Conservation (phyloP, 208 protist species). For the Trypanosoma conorhini region DNA sequence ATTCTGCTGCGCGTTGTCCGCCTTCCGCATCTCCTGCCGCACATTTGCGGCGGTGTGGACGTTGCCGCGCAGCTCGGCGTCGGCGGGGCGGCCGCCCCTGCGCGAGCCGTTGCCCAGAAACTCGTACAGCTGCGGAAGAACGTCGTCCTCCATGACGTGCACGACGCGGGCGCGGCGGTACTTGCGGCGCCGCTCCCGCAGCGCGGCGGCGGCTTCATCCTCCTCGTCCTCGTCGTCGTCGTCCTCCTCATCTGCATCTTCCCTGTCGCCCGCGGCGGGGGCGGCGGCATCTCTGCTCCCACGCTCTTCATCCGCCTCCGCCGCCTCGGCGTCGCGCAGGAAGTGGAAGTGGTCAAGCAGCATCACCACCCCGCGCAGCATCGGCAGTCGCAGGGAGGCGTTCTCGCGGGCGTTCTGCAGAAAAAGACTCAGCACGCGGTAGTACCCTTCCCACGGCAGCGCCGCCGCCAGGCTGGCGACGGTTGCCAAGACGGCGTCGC, state of each 20-base stretch:
- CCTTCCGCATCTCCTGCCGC: constrained; percentile 59
- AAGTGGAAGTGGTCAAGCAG: constrained; percentile 88
- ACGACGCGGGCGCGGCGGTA: constrained; percentile 65
- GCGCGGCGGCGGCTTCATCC: constrained; percentile 17
- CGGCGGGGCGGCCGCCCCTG: constrained; percentile 20
- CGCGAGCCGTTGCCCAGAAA: constrained; percentile 56
- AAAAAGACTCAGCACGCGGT: constrained; percentile 82
- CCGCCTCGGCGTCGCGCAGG: constrained; percentile 41
- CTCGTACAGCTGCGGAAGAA: constrained; percentile 85
- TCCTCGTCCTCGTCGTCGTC: constrained; percentile 65
- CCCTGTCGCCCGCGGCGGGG: constrained; percentile 30
- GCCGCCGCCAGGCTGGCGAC: constrained; percentile 59
- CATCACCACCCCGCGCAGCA: constrained; percentile 88
- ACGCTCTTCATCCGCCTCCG: not conserved
- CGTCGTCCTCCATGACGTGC: constrained; percentile 72
- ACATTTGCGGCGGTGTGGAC: constrained; percentile 66
- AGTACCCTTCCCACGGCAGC: constrained; percentile 89
- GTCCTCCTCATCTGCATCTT: constrained; percentile 47
- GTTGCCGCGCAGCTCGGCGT: constrained; percentile 42
- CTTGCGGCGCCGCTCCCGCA: constrained; percentile 44
- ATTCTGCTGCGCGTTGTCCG: constrained; percentile 48
- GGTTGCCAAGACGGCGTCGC: constrained; percentile 75
- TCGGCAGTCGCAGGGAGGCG: constrained; percentile 62
- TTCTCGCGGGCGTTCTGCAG: constrained; percentile 74
- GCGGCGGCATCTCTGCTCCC: not conserved